These are phyloP conservation scores for Balakata baccata DNA, from an alignment of 345 rosid genomes.

Conservation along the genomic window DNA sequence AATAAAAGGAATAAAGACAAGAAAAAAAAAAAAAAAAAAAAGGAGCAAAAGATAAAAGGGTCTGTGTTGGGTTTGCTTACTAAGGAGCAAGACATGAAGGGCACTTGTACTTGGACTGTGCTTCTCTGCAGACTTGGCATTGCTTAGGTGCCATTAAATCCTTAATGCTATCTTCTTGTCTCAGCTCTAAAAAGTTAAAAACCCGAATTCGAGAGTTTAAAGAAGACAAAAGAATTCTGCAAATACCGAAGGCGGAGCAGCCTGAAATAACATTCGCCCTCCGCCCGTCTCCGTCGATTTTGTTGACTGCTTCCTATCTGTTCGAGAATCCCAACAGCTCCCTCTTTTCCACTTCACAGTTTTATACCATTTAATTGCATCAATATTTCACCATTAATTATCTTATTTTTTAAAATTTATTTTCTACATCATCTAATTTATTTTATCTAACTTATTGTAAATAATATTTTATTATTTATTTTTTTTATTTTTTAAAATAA, in stretches of 20 bases:
- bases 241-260: neutral
- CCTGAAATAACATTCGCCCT: too few relatives aligned
- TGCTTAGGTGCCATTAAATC: slow-evolving; percentile 8
- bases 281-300: neutral
- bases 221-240: neutral
- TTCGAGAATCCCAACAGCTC: too few relatives aligned
- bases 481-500: too few relatives aligned
- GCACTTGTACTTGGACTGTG: slow-evolving; percentile 72
- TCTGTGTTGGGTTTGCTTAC: slow-evolving; percentile 34
- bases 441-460: too few relatives aligned
- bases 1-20: neutral
- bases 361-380: too few relatives aligned
- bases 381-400: too few relatives aligned
- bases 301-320: neutral
- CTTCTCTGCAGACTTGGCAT: slow-evolving; percentile 41
- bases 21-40: too few relatives aligned
- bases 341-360: too few relatives aligned
- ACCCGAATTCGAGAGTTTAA: neutral
- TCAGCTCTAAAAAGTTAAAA: neutral
- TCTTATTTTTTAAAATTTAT: too few relatives aligned
- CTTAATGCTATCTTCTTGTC: neutral
- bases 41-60: neutral
- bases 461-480: too few relatives aligned
- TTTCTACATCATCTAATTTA: too few relatives aligned
- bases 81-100: slow-evolving; percentile 72